Base-by-base conservation (phyloP, 1,284 basidiomycete genomes). In the Leucoagaricus sp. region DNA sequence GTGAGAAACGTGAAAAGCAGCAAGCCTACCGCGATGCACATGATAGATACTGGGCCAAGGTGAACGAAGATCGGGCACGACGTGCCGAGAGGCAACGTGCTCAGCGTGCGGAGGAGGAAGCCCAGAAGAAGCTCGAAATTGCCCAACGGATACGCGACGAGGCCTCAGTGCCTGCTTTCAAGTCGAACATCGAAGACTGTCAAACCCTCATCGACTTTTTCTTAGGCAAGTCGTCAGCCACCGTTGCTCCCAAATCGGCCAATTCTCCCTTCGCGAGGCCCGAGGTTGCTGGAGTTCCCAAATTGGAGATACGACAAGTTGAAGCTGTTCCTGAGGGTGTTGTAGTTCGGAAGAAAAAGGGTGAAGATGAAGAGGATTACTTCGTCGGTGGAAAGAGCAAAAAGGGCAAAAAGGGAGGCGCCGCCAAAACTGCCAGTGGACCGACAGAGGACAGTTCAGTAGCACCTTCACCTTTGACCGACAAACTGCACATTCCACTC, bases 181-280 rank as follows among this genome's bases (percentile, higher is more conserved):
- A 94, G 67, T 82, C 87, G 58, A 87, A 98, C 73, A 96, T 99
- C 65, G 95, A 99, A 76, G 97, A 99, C 73, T 98, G 95, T 76
- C 89, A 94, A 67, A 96, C 91, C 6, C 84, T 97, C 61, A 92
- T 99, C 71, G 91, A 94, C 70, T 91, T 85, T 73, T 91, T 99
- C 74, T 87, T 83, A 36, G 92, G 90, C 45, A 91, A 89, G 73
- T 77, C 78, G 58, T 79, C 79, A 29, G 79, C 85, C 49, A 83
- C 81, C 65, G 76, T 80, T 58, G 77, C 79, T 7, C 74, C 76
- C 53, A 77, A 83, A 40, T 75, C 79, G 44, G 41, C 36, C 42
- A 6, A 65, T 74, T 17, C 69, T 78, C 52, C 65, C 73, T 19
- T 73, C 28, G 58, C 70, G 7, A 78, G 74, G 64, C 66, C 73